Percentiles rank a stretch among this genome's conserved stretches.
phyloP scores from a whole-genome alignment of 805 yeast genomes.

The Metschnikowia bowlesiae region DNA sequence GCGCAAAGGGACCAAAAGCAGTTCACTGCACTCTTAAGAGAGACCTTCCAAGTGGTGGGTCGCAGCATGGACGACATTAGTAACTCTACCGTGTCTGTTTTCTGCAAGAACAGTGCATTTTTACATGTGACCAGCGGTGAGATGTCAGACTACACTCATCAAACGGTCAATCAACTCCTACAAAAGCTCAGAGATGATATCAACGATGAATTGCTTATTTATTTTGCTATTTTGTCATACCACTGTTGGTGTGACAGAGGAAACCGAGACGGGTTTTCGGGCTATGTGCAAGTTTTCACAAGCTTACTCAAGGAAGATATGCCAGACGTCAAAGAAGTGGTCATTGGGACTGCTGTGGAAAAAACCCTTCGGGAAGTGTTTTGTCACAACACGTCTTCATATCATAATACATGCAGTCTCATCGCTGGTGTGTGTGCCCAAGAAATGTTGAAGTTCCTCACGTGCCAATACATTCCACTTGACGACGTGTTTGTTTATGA shows the following conservation, averaged over 20 bases:
- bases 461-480: slow-evolving; percentile 77
- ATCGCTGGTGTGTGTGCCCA: slow-evolving; percentile 86
- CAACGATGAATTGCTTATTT: slow-evolving; percentile 25
- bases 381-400: slow-evolving; percentile 36
- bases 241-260: slow-evolving; percentile 23
- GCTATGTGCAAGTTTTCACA: slow-evolving; percentile 19
- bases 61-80: slow-evolving; percentile 26
- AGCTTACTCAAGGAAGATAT: slow-evolving; percentile 9
- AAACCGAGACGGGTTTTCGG: slow-evolving; percentile 16
- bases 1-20: slow-evolving; percentile 45
- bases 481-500: slow-evolving; percentile 69
- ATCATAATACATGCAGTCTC: slow-evolving; percentile 60
- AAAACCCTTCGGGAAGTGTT: slow-evolving; percentile 30
- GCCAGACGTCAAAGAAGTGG: not conserved
- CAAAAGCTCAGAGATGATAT: slow-evolving; percentile 1
- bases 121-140: slow-evolving; percentile 50
- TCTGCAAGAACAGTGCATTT: slow-evolving; percentile 59
- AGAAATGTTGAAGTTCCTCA: slow-evolving; percentile 71
- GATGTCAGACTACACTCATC: slow-evolving; percentile 7
- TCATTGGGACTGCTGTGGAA: slow-evolving; percentile 7
- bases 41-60: slow-evolving; percentile 24
- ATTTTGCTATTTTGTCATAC: slow-evolving; percentile 40
- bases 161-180: not conserved
- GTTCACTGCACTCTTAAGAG: slow-evolving; percentile 33
- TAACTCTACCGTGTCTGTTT: slow-evolving; percentile 37